These are phyloP conservation scores for Chaetomium tenue DNA, from an alignment of 495 filamentous ascomycete species.

Conservation along the genomic window DNA sequence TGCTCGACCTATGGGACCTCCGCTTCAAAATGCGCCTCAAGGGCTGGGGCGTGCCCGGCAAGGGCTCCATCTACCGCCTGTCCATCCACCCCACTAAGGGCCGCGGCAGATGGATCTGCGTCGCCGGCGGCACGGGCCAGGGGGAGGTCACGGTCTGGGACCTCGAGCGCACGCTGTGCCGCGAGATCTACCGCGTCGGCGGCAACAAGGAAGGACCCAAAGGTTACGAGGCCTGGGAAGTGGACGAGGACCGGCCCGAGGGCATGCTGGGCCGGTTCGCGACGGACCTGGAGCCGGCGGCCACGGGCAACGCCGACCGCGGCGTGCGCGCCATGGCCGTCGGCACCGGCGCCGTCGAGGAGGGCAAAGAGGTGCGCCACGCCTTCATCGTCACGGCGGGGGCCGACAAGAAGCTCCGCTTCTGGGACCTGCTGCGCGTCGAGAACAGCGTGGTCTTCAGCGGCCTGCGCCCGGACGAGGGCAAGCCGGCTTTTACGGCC, in stretches of 20 bases:
- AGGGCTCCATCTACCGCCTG: constrained; percentile 76
- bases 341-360: constrained; percentile 54
- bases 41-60: constrained; percentile 84
- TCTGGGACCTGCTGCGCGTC: constrained; percentile 79
- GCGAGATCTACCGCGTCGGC: constrained; percentile 78
- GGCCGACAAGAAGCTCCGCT: constrained; percentile 84
- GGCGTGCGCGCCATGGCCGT: constrained; percentile 61
- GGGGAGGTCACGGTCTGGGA: constrained; percentile 98
- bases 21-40: constrained; percentile 84
- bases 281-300: constrained; percentile 60
- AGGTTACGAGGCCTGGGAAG: constrained; percentile 81
- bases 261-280: constrained; percentile 88
- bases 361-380: constrained; percentile 57
- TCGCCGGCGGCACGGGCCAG: constrained; percentile 82
- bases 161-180: constrained; percentile 81
- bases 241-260: constrained; percentile 86
- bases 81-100: constrained; percentile 74
- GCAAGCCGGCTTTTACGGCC: constrained; percentile 67
- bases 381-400: constrained; percentile 83
- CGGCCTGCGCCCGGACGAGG: constrained; percentile 70
- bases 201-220: constrained; percentile 55
- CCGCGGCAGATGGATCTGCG: constrained; percentile 74
- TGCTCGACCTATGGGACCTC: constrained; percentile 93
- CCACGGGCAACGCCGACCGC: constrained; percentile 49
- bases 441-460: constrained; percentile 76